Percentiles rank a stretch among this genome's conserved stretches.
These are phyloP conservation scores for Syncephalastrum racemosum DNA, from an alignment of 371 early-diverging fungal species.

Conservation along the genomic window DNA sequence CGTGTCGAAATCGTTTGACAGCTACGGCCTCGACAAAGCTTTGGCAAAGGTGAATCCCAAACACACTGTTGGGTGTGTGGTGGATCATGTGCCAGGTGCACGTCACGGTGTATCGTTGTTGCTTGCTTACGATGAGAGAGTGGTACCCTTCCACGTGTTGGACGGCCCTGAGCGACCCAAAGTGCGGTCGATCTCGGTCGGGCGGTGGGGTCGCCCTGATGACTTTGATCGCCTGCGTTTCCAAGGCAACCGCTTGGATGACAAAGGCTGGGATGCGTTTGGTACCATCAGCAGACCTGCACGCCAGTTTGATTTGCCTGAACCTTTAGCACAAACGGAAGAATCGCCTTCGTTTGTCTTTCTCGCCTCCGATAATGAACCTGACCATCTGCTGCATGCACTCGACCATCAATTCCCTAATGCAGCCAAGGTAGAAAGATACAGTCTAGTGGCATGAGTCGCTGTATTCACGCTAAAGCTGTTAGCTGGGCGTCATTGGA, in stretches of 20 bases:
- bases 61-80: constrained; percentile 43
- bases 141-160: constrained; percentile 22
- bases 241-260: constrained; percentile 42
- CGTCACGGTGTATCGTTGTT: constrained; percentile 51
- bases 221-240: constrained; percentile 28
- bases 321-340: constrained; percentile 12
- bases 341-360: constrained; percentile 42
- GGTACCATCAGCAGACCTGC: constrained; percentile 37
- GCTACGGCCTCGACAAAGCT: constrained; percentile 23
- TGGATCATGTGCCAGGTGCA: constrained; percentile 52
- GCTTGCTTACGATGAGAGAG: constrained; percentile 32
- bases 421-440: constrained; percentile 36
- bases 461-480: background rate
- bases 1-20: constrained; percentile 40
- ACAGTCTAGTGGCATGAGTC: background rate
- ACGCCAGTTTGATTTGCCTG: constrained; percentile 27
- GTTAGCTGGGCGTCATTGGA: constrained; percentile 57
- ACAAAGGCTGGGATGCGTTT: constrained; percentile 50
- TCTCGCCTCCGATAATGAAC: constrained; percentile 64
- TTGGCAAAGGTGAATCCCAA: constrained; percentile 15
- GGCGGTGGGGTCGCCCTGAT: constrained; percentile 57
- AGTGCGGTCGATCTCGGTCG: constrained; percentile 52
- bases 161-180: constrained; percentile 42
- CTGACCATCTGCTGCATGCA: constrained; percentile 58
- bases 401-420: constrained; percentile 54